Base-by-base conservation (phyloP, 1,284 basidiomycete species). In the Pisolithus thermaeus region DNA sequence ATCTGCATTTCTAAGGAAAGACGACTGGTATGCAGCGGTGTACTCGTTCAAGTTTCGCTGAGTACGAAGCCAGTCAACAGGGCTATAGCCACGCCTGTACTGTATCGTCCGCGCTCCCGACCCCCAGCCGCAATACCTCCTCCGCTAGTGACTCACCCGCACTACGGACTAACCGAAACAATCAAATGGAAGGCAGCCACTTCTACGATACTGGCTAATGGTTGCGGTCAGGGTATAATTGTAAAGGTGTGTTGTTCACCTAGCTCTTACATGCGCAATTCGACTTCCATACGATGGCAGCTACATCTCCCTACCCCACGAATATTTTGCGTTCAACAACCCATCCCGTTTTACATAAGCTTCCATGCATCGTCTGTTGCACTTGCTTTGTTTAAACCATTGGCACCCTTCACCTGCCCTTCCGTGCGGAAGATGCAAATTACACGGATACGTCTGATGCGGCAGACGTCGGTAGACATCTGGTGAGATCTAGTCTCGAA, bases 381-480 rank as follows among this genome's bases (percentile, higher is more conserved):
- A 11, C 69, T 88, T n/a, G 77, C 78, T 1, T 70, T 76, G 8
- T 85, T 83, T 59, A 63, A 83, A 40, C 81, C 84, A 7, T 74
- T 75, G 40, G 76, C 73, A 23, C 84, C 84, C 2, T 71, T 70
- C 8, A 58, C 71, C 22, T 58, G 67, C 56, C 60, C 66, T 4
- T 55, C 69, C 16, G 53, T 65, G n/a, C 61, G 65, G 6, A 66
- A 68, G 52, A 75, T 70, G 55, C 76, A 72, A 42, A 66, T 69
- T 47, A 84, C 81, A 9, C 76, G 74, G 11, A 67, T 88, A 18
- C 77, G 83, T 57, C 58, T 87, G n/a, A 71, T 85, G 60, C 72
- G 85, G 50, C 85, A 87, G 63, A 76, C 77, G 2, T 75, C 73
- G 16, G 83, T 87, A 12, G 84, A 87, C 62, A 81, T 83, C 35